Evolutionary conservation across 768 basidiomycete species (phyloP), one percentile per base, ranked within the genome.

Genomic region (Tylopilus felleus): DNA sequence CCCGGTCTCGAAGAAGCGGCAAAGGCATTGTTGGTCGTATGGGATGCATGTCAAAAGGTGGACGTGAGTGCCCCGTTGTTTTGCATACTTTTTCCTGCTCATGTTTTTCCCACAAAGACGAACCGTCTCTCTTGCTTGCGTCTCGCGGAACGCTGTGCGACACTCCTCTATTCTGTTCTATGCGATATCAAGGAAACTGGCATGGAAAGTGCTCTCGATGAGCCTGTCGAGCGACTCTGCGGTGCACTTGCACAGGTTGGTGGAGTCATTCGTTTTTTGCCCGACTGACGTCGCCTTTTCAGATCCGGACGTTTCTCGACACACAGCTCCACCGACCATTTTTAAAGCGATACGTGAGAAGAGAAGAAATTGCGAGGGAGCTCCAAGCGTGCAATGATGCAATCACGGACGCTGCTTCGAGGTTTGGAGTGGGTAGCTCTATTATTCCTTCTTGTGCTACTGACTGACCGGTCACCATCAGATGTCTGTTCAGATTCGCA

Each of bases 291-390:
- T 44, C 16, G 5, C 27, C 39, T 27, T 49, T 27, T n/a, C 43
- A 80, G 79, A 77, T 88, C 4, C 71, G 74, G 38, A 58, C 63
- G 2, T 79, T 90, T 58, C 74, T 89, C 25, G 62, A 75, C 50
- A 84, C 81, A 58, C 83, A 89, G 58, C 72, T 75, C n/a, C 60
- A 80, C 39, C 74, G 88, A 2, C 86, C 90, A 0, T 92, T 90
- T 72, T 70, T 93, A 57, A 88, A 89, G 68, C 77, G 88, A 5
- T 92, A 88, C 63, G 75, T 93, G 36, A 83, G 84, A 64, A 80
- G 87, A 40, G 84, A 88, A 36, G 88, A 91, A 57, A 85, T 85
- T 27, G 64, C 77, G 16, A 71, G 73, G 3, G 77, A 80, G 29
- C 80, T 90, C 35, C 61, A 66, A 0, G 70, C 65, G 3, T 86